Evolutionary conservation across 768 basidiomycete species (phyloP), one percentile per base, ranked within the genome.

Genomic region (Ephemerocybe angulata): DNA sequence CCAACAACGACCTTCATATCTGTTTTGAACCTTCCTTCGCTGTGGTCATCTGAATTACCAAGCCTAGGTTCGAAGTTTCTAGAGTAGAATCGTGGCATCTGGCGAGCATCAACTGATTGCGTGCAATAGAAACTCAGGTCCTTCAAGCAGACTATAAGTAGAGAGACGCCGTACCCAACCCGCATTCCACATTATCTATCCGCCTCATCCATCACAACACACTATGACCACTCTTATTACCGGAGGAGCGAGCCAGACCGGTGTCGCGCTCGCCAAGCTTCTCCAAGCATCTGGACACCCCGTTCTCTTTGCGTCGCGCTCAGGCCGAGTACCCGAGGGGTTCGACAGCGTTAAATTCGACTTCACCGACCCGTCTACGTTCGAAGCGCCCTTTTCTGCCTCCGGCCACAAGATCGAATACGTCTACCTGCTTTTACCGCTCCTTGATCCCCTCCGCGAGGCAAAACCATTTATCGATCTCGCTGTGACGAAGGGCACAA

Each of bases 311-410:
- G 55, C 65, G 3, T 60, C 55, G 10, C 64, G 65, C 11, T 65
- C 62, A 17, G 43, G 43, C 5, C 27, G 33, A 19, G 59, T 62
- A 17, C 62, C 61, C 6, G 47, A 29, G 1, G 65, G 65, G 0
- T 64, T 61, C 52, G 58, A 46, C 11, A 63, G 56, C 33, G 62
- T 64, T 12, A 59, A 54, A 28, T 73, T 76, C 37, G 67, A 76
- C 52, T 75, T 74, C 74, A 57, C 60, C 24, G 67, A 77, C 44
- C 47, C 65, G 52, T 60, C 43, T 54, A 66, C 55, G 7, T 58
- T 58, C 42, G 38, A 40, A 28, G 35, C 38, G 11, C 48, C 50
- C 33, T 61, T 58, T 12, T 12, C 24, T 15, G 24, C 42, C 11
- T 46, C 47, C 29, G 7, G n/a, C 7, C 7, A 49, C n/a, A 8